Evolutionary conservation across 805 yeast genomes (phyloP).

Genomic region (Saccharomycopsis sp.): DNA sequence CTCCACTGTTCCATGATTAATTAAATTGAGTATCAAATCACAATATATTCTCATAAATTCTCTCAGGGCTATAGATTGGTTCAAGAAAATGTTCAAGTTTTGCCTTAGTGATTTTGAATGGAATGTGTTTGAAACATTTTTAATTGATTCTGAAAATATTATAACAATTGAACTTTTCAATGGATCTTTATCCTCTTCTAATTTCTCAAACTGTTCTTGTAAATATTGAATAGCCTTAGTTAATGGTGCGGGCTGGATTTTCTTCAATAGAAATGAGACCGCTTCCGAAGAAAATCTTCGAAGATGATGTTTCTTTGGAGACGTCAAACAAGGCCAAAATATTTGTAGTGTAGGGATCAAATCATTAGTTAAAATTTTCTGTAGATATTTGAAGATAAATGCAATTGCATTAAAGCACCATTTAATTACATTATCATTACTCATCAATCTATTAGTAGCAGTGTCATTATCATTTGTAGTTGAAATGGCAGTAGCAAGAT

Average conservation of each 20-base stretch:
- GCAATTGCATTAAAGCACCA: slow-evolving; percentile 82
- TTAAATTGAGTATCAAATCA: slow-evolving; percentile 49
- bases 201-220: slow-evolving; percentile 1
- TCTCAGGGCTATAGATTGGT: slow-evolving; percentile 27
- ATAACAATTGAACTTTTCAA: slow-evolving; percentile 39
- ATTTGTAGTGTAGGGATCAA: slow-evolving; percentile 61
- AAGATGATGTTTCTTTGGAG: slow-evolving; percentile 52
- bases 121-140: slow-evolving; percentile 60
- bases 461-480: slow-evolving; percentile 9
- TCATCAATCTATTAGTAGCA: slow-evolving; percentile 32
- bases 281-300: slow-evolving; percentile 88
- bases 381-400: slow-evolving; percentile 80
- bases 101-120: slow-evolving; percentile 58
- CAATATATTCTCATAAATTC: slow-evolving; percentile 40
- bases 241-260: slow-evolving; percentile 37
- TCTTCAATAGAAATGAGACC: slow-evolving; percentile 72
- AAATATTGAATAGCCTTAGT: slow-evolving; percentile 28
- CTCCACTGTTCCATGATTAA: slow-evolving; percentile 47
- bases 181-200: slow-evolving; percentile 1
- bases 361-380: slow-evolving; percentile 44
- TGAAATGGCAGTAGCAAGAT: slow-evolving; percentile 3
- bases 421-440: slow-evolving; percentile 62
- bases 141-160: slow-evolving; percentile 67
- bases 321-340: slow-evolving; percentile 56
- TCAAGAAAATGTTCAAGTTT: slow-evolving; percentile 41